phyloP scores from a whole-genome alignment of 73 alveolate species.

The Paramecium sonneborni region DNA sequence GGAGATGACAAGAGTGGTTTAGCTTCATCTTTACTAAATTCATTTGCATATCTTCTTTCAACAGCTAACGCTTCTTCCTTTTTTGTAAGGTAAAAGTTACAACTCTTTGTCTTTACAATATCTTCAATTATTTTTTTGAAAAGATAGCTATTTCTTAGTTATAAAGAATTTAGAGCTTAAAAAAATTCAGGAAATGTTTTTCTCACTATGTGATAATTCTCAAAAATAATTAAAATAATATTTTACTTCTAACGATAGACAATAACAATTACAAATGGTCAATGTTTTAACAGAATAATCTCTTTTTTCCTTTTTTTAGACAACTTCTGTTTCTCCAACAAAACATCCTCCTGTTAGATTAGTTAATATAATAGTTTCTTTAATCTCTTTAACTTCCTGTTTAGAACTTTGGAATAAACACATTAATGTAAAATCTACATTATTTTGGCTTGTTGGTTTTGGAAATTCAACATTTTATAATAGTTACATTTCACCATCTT shows the following conservation, averaged over 20 bases:
- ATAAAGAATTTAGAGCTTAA: background rate
- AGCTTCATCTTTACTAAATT: background rate
- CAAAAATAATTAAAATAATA: background rate
- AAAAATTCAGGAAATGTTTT: conserved; percentile 39
- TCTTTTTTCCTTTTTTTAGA: background rate
- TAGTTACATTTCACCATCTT: conserved; percentile 42
- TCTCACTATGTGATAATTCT: conserved; percentile 38
- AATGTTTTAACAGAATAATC: conserved; percentile 46
- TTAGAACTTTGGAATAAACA: background rate
- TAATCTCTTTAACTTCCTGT: background rate
- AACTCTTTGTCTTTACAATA: background rate
- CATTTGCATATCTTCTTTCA: conserved; percentile 51
- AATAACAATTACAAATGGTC: background rate
- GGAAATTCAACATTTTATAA: background rate
- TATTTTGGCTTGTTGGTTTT: background rate
- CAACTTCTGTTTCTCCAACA: conserved; percentile 30
- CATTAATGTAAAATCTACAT: conserved; percentile 11
- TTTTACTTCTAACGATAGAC: background rate
- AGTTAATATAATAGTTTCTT: background rate
- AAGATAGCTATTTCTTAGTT: background rate
- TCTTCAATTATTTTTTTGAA: conserved; percentile 2
- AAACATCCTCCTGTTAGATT: conserved; percentile 51
- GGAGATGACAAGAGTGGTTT: background rate
- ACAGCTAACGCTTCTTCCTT: conserved; percentile 2
- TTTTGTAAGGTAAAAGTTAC: background rate